Conservation (phyloP, 148 eudicot species). For the Dysphania ambrosioides region DNA sequence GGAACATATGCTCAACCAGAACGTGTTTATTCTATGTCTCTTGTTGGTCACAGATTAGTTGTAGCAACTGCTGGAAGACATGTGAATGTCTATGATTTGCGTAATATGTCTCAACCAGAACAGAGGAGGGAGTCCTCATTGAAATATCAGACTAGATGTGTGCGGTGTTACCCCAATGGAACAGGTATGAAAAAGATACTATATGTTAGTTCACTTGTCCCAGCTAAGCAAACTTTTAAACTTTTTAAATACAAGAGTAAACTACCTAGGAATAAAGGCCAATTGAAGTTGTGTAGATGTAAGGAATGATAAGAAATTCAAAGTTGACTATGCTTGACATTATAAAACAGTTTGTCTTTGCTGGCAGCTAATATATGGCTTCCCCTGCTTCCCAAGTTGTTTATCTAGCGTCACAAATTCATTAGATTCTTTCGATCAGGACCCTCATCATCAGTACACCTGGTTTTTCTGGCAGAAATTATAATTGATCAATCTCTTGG, state of each 20-base stretch:
- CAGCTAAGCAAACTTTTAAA: neutral
- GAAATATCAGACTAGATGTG: constrained; percentile 95
- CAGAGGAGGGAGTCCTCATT: constrained; percentile 90
- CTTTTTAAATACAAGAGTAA: neutral
- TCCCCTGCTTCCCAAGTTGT: too few species aligned
- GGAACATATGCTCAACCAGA: constrained; percentile 96
- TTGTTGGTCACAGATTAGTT: constrained; percentile 80
- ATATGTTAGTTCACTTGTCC: neutral
- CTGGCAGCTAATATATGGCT: too few species aligned
- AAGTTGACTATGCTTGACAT: neutral
- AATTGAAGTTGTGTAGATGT: neutral
- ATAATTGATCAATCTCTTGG: neutral
- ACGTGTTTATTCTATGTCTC: constrained; percentile 87
- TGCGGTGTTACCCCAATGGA: constrained; percentile 92
- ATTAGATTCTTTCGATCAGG: too few species aligned
- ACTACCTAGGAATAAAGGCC: neutral
- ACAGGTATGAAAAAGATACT: constrained; percentile 44
- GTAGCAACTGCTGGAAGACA: constrained; percentile 95
- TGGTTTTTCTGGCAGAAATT: neutral
- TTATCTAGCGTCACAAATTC: too few species aligned
- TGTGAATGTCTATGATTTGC: constrained; percentile 88
- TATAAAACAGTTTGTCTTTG: too few species aligned
- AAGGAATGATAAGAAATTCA: neutral
- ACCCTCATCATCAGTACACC: neutral
- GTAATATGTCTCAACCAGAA: constrained; percentile 97